phyloP scores from a whole-genome alignment of 495 filamentous ascomycete species.

The Penicillium arizonense region DNA sequence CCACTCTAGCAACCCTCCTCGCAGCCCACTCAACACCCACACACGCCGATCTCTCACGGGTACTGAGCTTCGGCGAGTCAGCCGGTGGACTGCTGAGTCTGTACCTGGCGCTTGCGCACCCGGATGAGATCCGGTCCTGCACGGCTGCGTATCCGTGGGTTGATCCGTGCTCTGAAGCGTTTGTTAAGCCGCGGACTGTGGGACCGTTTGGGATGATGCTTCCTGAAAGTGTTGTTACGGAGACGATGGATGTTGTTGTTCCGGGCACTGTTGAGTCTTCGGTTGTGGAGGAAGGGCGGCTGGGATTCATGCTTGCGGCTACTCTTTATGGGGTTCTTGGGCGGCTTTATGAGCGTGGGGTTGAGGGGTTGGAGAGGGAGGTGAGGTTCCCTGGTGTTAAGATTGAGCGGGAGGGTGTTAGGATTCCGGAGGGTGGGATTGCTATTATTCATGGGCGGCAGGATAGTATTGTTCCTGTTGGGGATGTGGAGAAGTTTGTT shows the following conservation, averaged over 20 bases:
- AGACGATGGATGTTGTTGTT: slow-evolving; percentile 4
- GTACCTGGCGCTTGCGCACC: slow-evolving; percentile 22
- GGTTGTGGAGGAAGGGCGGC: neutral
- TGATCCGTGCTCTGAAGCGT: slow-evolving; percentile 10
- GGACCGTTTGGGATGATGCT: slow-evolving; percentile 5
- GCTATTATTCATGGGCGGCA: slow-evolving; percentile 23
- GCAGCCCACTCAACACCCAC: slow-evolving; percentile 14
- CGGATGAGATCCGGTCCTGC: slow-evolving; percentile 19
- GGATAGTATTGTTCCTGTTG: slow-evolving; percentile 22
- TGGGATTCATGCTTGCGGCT: slow-evolving; percentile 18
- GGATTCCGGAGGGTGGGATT: slow-evolving; percentile 24
- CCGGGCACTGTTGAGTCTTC: slow-evolving; percentile 15
- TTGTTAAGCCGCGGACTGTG: neutral
- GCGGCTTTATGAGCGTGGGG: slow-evolving; percentile 16
- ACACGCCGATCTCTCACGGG: slow-evolving; percentile 24
- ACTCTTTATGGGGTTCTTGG: slow-evolving; percentile 13
- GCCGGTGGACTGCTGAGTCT: slow-evolving; percentile 37
- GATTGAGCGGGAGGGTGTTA: slow-evolving; percentile 15
- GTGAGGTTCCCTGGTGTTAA: slow-evolving; percentile 14
- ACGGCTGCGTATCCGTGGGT: slow-evolving; percentile 22
- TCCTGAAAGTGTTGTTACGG: slow-evolving; percentile 13
- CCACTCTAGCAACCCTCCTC: slow-evolving; percentile 14
- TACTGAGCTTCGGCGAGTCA: slow-evolving; percentile 30
- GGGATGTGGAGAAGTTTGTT: slow-evolving; percentile 25
- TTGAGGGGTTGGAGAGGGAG: slow-evolving; percentile 9